Percentiles rank a stretch among this genome's conserved stretches.
Conservation (phyloP, 495 filamentous ascomycete species). For the Lasiosphaeria ovina region DNA sequence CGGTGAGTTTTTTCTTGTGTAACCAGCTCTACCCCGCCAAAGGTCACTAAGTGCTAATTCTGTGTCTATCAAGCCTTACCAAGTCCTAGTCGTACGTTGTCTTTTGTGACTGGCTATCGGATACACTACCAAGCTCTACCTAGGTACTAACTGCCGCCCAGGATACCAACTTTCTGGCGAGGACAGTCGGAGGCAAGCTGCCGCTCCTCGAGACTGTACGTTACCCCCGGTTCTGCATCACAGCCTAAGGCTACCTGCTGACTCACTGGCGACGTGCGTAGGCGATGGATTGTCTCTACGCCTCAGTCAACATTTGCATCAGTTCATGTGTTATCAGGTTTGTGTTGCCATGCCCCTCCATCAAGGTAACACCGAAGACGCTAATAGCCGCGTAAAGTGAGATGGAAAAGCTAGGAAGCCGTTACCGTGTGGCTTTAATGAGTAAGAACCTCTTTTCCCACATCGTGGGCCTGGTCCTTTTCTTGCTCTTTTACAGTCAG, state of each 20-base stretch:
- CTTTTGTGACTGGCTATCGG: too few species aligned
- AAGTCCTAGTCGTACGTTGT: conserved; percentile 28
- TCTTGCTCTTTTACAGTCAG: too few species aligned
- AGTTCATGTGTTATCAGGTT: conserved; percentile 60
- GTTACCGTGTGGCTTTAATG: conserved; percentile 83
- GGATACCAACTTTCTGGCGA: conserved; percentile 92
- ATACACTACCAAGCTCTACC: not conserved
- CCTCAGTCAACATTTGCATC: conserved; percentile 66
- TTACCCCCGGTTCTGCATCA: not conserved
- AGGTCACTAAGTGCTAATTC: conserved; percentile 11
- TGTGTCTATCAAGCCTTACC: conserved; percentile 23
- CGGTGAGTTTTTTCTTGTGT: conserved; percentile 31
- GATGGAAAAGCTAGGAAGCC: conserved; percentile 85
- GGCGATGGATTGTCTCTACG: conserved; percentile 72
- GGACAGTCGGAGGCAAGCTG: conserved; percentile 87
- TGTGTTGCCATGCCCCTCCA: not conserved
- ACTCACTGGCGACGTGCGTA: conserved; percentile 7
- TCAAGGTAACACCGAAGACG: not conserved
- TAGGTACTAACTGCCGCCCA: conserved; percentile 8
- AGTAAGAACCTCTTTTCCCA: conserved; percentile 17
- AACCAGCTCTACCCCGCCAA: not conserved
- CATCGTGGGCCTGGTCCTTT: not conserved
- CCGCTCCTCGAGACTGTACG: conserved; percentile 70
- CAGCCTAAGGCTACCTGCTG: too few species aligned
- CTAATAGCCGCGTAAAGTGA: conserved; percentile 56